phyloP scores from a whole-genome alignment of 768 basidiomycete genomes.

The Chalciporus piperatus region DNA sequence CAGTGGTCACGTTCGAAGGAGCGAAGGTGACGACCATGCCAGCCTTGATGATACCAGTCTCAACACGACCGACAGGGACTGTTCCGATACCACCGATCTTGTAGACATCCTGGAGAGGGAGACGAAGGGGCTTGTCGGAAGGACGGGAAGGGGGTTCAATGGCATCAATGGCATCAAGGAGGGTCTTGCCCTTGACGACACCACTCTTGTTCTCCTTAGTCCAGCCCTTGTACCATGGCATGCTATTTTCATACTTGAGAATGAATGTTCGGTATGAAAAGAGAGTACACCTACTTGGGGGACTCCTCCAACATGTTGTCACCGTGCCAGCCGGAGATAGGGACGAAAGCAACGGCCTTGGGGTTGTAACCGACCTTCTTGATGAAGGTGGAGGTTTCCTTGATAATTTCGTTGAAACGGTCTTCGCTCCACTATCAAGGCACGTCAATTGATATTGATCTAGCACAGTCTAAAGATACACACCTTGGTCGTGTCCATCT shows the following conservation, averaged over 20 bases:
- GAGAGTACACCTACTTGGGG: conserved; percentile 59
- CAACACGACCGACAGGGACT: conserved; percentile 99
- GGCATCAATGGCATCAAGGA: conserved; percentile 99
- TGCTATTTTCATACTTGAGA: conserved; percentile 48
- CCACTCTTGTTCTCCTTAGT: conserved; percentile 93
- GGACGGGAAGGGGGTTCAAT: conserved; percentile 97
- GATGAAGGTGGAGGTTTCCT: conserved; percentile 96
- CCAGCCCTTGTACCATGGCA: conserved; percentile 99
- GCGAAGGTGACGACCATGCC: conserved; percentile 99
- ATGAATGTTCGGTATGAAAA: conserved; percentile 1
- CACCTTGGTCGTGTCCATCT: conserved; percentile 99
- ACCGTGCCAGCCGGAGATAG: conserved; percentile 99
- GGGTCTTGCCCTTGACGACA: conserved; percentile 95
- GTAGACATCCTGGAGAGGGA: conserved; percentile 99
- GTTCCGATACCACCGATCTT: conserved; percentile 99
- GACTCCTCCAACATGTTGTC: conserved; percentile 99
- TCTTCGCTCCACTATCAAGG: conserved; percentile 89
- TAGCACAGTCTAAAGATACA: conserved; percentile 11
- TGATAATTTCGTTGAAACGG: conserved; percentile 99
- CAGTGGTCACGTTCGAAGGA: conserved; percentile 97
- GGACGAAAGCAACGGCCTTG: conserved; percentile 96
- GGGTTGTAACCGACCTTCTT: conserved; percentile 99
- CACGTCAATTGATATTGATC: conserved; percentile 1
- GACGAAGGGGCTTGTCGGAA: conserved; percentile 99
- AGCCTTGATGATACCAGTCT: conserved; percentile 99